Evolutionary conservation across 805 yeast species (phyloP), one percentile per base, ranked within the genome.

Genomic region (Lipomyces spencermartinsiae): DNA sequence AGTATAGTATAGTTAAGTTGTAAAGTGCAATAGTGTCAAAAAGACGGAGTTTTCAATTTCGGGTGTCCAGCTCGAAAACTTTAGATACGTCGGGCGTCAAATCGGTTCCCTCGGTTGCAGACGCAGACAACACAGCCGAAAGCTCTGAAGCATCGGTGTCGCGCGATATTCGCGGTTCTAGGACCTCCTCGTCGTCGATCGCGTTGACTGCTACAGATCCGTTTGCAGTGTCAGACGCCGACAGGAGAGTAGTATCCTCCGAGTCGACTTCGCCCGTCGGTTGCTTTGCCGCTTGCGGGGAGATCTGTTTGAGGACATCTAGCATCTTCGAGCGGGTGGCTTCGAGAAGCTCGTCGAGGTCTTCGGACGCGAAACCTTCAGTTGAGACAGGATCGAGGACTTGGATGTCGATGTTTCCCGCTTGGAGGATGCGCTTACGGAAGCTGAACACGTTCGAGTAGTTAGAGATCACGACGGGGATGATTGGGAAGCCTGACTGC

Each of bases 391-490:
- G 97, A 64, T 90, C 90, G 70, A 95, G 83, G 9, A 95, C 97
- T 33, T 35, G 54, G 54, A 73, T 63, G 57, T 83, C 82, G 73
- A 95, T 91, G 62, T 86, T 87, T 64, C 99, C 99, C 46, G 85
- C 73, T 74, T 88, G 87, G 78, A 94, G 92, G n/a, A 86, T 83
- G 68, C 85, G 85, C 56, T 83, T 79, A 71, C 84, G 85, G 61
- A 89, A 79, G 75, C 86, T 85, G 81, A 91, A 85, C 59, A 95
- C 78, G 37, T 87, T 84, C 2, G 97, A 88, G 63, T 97, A 91
- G 81, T 95, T 95, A 39, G 94, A 86, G 9, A 92, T 93, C 14
- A 92, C 96, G 61, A 90, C 82, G 8, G 99, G 99, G 31, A 95
- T 86, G 61, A 95, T 83, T 22, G 98, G 98, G 49, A 94, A 88